Conservation (phyloP, 805 yeast genomes). For the Ogataea populi-albae region DNA sequence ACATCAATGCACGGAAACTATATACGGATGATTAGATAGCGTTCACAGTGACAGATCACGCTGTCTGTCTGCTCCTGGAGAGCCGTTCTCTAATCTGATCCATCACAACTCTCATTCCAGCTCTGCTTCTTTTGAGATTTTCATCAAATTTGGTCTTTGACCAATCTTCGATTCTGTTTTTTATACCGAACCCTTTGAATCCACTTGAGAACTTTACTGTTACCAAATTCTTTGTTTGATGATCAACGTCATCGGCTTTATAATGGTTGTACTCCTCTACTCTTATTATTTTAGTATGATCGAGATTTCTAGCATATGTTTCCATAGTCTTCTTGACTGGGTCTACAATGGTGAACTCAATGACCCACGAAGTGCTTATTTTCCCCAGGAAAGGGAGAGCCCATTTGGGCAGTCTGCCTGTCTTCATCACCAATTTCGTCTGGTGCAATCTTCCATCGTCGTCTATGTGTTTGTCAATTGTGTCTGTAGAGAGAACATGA, state of each 20-base stretch:
- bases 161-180: constrained; percentile 79
- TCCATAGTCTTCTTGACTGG: constrained; percentile 51
- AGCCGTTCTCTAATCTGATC: constrained; percentile 34
- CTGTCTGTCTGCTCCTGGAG: constrained; percentile 4
- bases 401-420: constrained; percentile 80
- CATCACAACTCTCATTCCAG: constrained; percentile 80
- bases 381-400: constrained; percentile 71
- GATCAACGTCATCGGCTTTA: constrained; percentile 26
- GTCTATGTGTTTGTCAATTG: constrained; percentile 60
- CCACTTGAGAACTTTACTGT: constrained; percentile 70
- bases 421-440: constrained; percentile 71
- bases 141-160: constrained; percentile 66
- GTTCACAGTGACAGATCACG: too few species aligned
- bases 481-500: constrained; percentile 83
- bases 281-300: constrained; percentile 72
- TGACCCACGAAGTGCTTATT: constrained; percentile 71
- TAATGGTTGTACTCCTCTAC: constrained; percentile 77
- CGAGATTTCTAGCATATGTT: constrained; percentile 79
- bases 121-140: constrained; percentile 61
- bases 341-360: constrained; percentile 75
- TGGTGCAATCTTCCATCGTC: constrained; percentile 62
- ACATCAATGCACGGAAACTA: too few species aligned
- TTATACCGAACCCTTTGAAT: constrained; percentile 58
- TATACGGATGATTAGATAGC: too few species aligned
- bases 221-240: constrained; percentile 44